A percentile compares a stretch with the other conserved stretches of the same genome.
Evolutionary conservation across 495 filamentous ascomycete genomes (phyloP).

Genomic region (Xylaria curta): DNA sequence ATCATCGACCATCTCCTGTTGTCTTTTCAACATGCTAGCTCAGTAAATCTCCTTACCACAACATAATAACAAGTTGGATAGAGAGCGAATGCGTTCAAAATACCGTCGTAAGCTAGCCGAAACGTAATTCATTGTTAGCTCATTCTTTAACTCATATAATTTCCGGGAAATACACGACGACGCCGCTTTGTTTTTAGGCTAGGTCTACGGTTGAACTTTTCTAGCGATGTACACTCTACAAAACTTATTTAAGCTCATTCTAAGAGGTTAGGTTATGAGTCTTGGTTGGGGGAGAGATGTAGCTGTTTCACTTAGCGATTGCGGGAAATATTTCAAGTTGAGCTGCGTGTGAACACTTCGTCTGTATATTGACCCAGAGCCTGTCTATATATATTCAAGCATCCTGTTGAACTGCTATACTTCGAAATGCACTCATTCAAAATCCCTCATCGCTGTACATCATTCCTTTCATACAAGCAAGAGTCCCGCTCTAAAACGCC

Average conservation of each 20-base stretch:
- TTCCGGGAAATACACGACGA: not conserved
- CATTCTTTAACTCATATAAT: not conserved
- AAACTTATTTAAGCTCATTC: not conserved
- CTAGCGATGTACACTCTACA: not conserved
- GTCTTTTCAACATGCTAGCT: too few relatives aligned
- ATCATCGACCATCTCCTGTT: not conserved
- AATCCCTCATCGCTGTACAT: not conserved
- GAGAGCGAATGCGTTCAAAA: too few relatives aligned
- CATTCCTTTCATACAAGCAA: not conserved
- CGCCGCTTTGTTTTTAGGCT: not conserved
- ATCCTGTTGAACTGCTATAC: slow-evolving; percentile 12
- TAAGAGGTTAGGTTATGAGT: not conserved
- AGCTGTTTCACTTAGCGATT: not conserved
- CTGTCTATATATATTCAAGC: slow-evolving; percentile 14
- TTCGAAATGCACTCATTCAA: not conserved
- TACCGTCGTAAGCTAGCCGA: too few relatives aligned
- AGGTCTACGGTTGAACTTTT: not conserved
- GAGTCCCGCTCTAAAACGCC: slow-evolving; percentile 8
- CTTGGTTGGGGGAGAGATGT: not conserved
- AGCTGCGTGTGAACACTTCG: slow-evolving; percentile 1
- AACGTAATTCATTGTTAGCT: too few relatives aligned
- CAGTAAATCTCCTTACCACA: too few relatives aligned
- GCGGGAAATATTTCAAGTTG: not conserved
- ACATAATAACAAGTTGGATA: too few relatives aligned
- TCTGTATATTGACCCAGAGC: not conserved